Evolutionary conservation across 2,329 filamentous ascomycete species (phyloP).

Genomic region (Nemania sp.): DNA sequence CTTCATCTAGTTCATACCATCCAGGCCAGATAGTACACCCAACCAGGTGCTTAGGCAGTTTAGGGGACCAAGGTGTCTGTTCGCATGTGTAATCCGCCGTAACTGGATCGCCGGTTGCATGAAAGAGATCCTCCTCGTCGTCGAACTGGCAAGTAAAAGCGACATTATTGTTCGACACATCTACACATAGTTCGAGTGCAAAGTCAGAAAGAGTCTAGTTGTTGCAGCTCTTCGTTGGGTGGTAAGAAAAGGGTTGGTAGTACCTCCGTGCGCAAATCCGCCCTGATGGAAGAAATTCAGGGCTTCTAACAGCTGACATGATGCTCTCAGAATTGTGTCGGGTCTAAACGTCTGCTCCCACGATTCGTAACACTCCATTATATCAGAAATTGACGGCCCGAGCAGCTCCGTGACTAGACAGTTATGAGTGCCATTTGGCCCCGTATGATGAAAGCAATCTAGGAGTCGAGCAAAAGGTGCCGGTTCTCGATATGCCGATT

Average conservation of each 20-base stretch:
- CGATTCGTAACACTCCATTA: neutral
- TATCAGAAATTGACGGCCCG: neutral
- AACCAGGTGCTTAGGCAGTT: neutral
- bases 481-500: neutral
- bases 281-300: neutral
- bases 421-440: conserved; percentile 2
- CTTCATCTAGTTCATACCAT: neutral
- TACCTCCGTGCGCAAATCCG: conserved; percentile 2
- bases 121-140: neutral
- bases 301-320: neutral
- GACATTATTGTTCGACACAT: neutral
- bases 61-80: neutral
- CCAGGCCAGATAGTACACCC: neutral
- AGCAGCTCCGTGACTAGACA: conserved; percentile 1
- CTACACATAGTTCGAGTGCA: neutral
- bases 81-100: neutral
- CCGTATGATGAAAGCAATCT: neutral
- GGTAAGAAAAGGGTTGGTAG: no score
- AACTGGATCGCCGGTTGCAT: neutral
- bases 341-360: neutral
- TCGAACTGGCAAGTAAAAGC: neutral
- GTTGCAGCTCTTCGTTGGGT: no score
- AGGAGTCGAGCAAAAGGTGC: neutral
- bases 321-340: neutral
- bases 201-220: no score